Evolutionary conservation across 2,329 filamentous ascomycete species (phyloP).

Genomic region (Hypoxylon sp.): DNA sequence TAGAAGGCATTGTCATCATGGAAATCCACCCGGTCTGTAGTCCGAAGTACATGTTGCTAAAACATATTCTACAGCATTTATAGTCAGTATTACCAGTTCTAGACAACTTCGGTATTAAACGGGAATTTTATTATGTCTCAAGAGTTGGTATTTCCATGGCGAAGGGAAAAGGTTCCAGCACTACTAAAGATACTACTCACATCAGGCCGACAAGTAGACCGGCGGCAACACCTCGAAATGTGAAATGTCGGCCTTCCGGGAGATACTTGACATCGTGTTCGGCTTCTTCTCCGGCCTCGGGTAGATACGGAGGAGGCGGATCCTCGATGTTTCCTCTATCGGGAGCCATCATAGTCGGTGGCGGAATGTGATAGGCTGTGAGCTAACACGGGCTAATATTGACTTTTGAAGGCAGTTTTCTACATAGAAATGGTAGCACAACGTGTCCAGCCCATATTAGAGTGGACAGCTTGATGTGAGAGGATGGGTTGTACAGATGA

Average conservation of each 20-base stretch:
- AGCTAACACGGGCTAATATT: not conserved
- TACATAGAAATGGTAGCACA: conserved; percentile 6
- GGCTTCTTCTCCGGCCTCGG: conserved; percentile 30
- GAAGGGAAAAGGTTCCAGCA: conserved; percentile 62
- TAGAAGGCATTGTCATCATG: conserved; percentile 97
- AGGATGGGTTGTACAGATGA: conserved; percentile 25
- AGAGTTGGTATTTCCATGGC: not conserved
- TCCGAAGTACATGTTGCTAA: conserved; percentile 98
- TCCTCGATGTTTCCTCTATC: conserved; percentile 47
- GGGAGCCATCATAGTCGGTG: conserved; percentile 46
- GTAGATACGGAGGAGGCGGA: conserved; percentile 29
- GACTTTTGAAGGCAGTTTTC: not conserved
- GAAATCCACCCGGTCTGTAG: conserved; percentile 82
- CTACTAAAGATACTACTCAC: conserved; percentile 70
- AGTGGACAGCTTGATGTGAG: conserved; percentile 11
- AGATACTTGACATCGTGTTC: conserved; percentile 48
- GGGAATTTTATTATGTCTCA: not conserved
- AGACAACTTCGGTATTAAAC: not conserved
- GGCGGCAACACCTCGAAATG: conserved; percentile 81
- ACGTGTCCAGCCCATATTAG: conserved; percentile 17
- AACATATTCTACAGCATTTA: conserved; percentile 32
- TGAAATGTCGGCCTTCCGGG: conserved; percentile 79
- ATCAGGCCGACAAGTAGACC: conserved; percentile 88
- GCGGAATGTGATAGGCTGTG: conserved; percentile 18
- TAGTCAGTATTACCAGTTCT: conserved; percentile 16